A percentile compares a stretch with the other conserved stretches of the same genome.
These are phyloP conservation scores for Boletus vermiculosoides DNA, from an alignment of 768 basidiomycete species.

Conservation along the genomic window DNA sequence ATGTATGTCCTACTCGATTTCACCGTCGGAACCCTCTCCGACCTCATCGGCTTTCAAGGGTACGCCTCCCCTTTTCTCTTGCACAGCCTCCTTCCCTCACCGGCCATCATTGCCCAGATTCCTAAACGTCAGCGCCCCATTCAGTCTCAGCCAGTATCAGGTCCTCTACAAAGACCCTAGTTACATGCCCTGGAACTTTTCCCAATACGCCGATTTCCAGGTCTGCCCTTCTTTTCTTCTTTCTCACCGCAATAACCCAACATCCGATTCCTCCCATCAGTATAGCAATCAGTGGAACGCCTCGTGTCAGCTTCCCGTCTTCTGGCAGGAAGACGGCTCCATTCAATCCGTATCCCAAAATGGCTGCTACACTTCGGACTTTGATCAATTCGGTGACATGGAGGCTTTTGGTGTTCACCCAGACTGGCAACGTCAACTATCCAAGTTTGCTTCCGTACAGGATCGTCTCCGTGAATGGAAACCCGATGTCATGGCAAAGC, in stretches of 20 bases:
- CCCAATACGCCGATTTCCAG: slow-evolving; percentile 79
- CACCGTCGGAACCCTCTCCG: slow-evolving; percentile 89
- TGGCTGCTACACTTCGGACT: slow-evolving; percentile 81
- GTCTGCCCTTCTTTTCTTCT: slow-evolving; percentile 36
- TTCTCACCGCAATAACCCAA: background rate
- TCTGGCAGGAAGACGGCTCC: slow-evolving; percentile 78
- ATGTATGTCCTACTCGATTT: slow-evolving; percentile 96
- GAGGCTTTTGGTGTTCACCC: slow-evolving; percentile 97
- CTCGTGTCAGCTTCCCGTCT: slow-evolving; percentile 71
- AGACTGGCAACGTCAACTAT: slow-evolving; percentile 89
- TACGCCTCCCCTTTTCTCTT: slow-evolving; percentile 34
- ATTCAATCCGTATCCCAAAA: slow-evolving; percentile 47
- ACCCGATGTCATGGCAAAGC: slow-evolving; percentile 71
- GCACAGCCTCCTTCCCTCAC: slow-evolving; percentile 12
- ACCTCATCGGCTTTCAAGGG: slow-evolving; percentile 85
- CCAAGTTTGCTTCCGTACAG: slow-evolving; percentile 95
- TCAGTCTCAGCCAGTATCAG: slow-evolving; percentile 69
- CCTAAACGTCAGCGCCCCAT: slow-evolving; percentile 79
- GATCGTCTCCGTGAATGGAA: slow-evolving; percentile 95
- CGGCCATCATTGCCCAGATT: slow-evolving; percentile 39
- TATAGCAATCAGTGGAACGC: slow-evolving; percentile 67
- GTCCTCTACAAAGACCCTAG: slow-evolving; percentile 71
- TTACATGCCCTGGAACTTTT: slow-evolving; percentile 84
- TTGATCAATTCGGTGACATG: slow-evolving; percentile 96
- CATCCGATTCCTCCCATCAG: slow-evolving; percentile 32